Evolutionary conservation across 805 yeast genomes (phyloP).

Genomic region (Candida railenensis): DNA sequence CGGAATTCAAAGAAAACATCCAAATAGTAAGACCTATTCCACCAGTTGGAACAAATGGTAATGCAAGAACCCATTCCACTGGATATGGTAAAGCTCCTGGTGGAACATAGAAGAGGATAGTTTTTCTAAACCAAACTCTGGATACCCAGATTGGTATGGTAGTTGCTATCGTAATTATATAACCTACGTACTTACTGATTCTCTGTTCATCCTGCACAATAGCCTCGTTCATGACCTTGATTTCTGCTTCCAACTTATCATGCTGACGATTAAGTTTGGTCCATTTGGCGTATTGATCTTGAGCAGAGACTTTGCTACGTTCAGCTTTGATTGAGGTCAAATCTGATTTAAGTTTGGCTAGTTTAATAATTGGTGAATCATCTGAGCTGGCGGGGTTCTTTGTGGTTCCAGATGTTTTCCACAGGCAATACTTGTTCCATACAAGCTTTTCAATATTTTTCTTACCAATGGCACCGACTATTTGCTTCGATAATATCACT

Average conservation of each 20-base stretch:
- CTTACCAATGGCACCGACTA: slow-evolving; percentile 37
- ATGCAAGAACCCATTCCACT: slow-evolving; percentile 56
- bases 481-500: slow-evolving; percentile 36
- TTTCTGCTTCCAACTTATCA: slow-evolving; percentile 55
- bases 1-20: slow-evolving; percentile 45
- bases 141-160: slow-evolving; percentile 48
- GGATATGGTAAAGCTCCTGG: slow-evolving; percentile 52
- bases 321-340: slow-evolving; percentile 48
- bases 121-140: slow-evolving; percentile 53
- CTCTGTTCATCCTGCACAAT: slow-evolving; percentile 34
- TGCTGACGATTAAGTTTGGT: slow-evolving; percentile 79
- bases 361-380: slow-evolving; percentile 24
- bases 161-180: slow-evolving; percentile 37
- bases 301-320: slow-evolving; percentile 70
- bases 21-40: slow-evolving; percentile 59
- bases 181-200: slow-evolving; percentile 32
- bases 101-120: slow-evolving; percentile 60
- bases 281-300: slow-evolving; percentile 95
- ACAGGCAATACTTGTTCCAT: slow-evolving; percentile 37
- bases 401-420: slow-evolving; percentile 16
- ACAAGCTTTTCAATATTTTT: slow-evolving; percentile 25
- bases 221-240: slow-evolving; percentile 40
- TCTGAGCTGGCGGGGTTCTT: slow-evolving; percentile 14
- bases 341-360: slow-evolving; percentile 36
- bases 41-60: slow-evolving; percentile 64